Conservation (phyloP, 2,329 filamentous ascomycete genomes). For the Fusarium newnesense region DNA sequence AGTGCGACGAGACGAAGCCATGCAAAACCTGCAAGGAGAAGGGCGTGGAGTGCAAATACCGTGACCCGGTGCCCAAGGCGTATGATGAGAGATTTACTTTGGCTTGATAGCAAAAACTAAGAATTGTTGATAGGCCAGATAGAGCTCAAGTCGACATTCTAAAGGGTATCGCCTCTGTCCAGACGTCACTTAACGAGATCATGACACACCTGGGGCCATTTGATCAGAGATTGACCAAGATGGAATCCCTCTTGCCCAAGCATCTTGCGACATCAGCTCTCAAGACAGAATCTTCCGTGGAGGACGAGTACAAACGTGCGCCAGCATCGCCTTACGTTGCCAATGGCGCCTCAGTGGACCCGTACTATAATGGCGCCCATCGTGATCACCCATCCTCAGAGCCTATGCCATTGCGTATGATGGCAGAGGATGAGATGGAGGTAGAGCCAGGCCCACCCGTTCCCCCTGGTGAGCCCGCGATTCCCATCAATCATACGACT, state of each 20-base stretch:
- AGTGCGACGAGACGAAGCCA: constrained; percentile 88
- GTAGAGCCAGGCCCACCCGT: constrained; percentile 63
- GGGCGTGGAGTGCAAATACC: constrained; percentile 83
- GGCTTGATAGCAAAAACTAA: constrained; percentile 12
- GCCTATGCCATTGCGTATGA: constrained; percentile 42
- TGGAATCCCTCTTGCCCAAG: constrained; percentile 47
- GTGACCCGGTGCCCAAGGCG: constrained; percentile 92
- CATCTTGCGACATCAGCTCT: constrained; percentile 27
- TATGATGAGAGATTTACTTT: constrained; percentile 52
- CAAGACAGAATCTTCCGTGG: constrained; percentile 45
- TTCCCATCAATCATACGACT: constrained; percentile 88
- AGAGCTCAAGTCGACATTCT: constrained; percentile 70
- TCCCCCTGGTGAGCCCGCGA: constrained; percentile 71
- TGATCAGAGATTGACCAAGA: constrained; percentile 51
- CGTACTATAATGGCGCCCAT: constrained; percentile 39
- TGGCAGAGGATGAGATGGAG: constrained; percentile 61
- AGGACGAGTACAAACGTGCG: constrained; percentile 45
- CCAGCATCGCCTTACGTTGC: constrained; percentile 36
- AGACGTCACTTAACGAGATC: constrained; percentile 50
- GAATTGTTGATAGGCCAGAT: constrained; percentile 58
- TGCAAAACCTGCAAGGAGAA: constrained; percentile 92
- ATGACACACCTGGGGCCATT: constrained; percentile 52
- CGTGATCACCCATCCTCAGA: constrained; percentile 46
- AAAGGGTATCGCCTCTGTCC: constrained; percentile 60
- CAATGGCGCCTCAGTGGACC: constrained; percentile 37